phyloP scores from a whole-genome alignment of 1,284 basidiomycete genomes.

The Malassezia cuniculi region DNA sequence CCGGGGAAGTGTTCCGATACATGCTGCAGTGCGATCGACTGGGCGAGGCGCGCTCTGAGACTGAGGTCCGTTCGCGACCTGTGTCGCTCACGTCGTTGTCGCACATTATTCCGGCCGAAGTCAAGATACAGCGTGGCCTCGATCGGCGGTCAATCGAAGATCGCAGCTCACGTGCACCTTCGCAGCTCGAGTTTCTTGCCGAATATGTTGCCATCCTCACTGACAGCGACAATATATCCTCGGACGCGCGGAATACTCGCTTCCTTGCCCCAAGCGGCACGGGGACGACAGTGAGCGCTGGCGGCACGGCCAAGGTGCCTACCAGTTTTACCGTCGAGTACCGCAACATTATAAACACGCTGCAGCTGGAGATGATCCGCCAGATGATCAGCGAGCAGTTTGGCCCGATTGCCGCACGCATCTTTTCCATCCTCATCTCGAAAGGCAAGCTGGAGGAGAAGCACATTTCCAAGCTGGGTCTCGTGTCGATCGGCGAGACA shows the following conservation, averaged over 20 bases:
- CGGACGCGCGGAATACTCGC: conserved; percentile 53
- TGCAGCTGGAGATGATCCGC: conserved; percentile 64
- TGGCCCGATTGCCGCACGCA: conserved; percentile 70
- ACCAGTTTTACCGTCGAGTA: conserved; percentile 60
- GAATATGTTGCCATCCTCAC: conserved; percentile 63
- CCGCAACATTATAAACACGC: conserved; percentile 58
- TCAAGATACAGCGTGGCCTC: conserved; percentile 50
- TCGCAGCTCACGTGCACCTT: conserved; percentile 17
- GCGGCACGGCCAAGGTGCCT: conserved; percentile 19
- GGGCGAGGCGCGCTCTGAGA: conserved; percentile 52
- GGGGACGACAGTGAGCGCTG: conserved; percentile 23
- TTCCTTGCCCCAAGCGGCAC: conserved; percentile 34
- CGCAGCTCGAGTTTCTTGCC: conserved; percentile 28
- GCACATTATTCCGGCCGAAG: conserved; percentile 44
- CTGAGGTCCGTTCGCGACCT: conserved; percentile 40
- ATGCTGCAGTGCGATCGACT: conserved; percentile 19
- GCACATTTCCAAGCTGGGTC: conserved; percentile 84
- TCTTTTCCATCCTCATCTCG: conserved; percentile 66
- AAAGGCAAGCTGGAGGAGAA: conserved; percentile 96
- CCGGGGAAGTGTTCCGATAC: conserved; percentile 35
- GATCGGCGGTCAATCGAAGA: conserved; percentile 20
- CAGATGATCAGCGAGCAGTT: conserved; percentile 69
- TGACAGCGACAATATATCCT: conserved; percentile 64
- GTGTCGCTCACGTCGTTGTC: conserved; percentile 35
- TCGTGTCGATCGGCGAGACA: conserved; percentile 78